Evolutionary conservation across 768 basidiomycete genomes (phyloP).

Genomic region (Porpolomopsis calyptriformis): DNA sequence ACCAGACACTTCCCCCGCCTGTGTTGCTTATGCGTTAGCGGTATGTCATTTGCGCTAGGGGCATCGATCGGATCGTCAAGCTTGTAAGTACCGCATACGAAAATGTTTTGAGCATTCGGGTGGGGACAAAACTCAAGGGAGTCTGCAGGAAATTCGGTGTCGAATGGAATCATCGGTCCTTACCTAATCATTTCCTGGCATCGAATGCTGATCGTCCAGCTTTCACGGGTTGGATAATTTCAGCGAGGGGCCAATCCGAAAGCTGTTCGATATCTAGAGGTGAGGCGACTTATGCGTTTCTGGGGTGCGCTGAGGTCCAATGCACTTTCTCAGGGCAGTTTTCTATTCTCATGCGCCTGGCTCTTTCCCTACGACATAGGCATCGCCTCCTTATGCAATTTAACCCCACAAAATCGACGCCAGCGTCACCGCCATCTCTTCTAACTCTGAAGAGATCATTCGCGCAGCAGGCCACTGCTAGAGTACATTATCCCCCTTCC

Average conservation of each 20-base stretch:
- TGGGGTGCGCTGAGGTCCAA: too few species aligned
- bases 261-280: too few species aligned
- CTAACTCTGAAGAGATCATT: conserved; percentile 39
- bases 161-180: conserved; percentile 19
- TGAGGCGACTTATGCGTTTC: too few species aligned
- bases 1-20: conserved; percentile 69
- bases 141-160: conserved; percentile 82
- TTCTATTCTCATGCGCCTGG: conserved; percentile 47
- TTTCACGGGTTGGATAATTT: neutral
- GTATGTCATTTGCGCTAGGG: neutral
- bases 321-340: too few species aligned
- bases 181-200: neutral
- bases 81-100: conserved; percentile 90
- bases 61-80: conserved; percentile 31
- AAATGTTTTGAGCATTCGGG: conserved; percentile 42
- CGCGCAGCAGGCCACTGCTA: conserved; percentile 29
- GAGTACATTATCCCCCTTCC: conserved; percentile 10
- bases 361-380: conserved; percentile 35
- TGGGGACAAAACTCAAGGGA: conserved; percentile 86
- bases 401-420: conserved; percentile 25
- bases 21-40: conserved; percentile 20
- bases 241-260: neutral
- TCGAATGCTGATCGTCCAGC: neutral
- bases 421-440: conserved; percentile 15
- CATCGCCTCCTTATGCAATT: conserved; percentile 53